Base-by-base conservation (phyloP, 768 basidiomycete genomes). In the Rhodocollybia butyracea region DNA sequence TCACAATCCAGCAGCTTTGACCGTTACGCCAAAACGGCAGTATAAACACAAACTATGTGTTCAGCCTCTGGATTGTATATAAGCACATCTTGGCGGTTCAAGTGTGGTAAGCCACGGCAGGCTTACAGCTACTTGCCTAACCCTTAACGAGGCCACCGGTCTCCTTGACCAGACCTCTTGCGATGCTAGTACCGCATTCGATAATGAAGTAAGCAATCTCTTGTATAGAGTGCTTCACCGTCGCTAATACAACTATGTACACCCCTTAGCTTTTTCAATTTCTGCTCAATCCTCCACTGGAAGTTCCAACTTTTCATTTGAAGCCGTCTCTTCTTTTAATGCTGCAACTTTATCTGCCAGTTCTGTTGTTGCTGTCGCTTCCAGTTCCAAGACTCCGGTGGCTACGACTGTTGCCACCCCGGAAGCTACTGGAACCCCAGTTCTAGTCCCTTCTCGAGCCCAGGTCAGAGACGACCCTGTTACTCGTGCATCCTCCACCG, bases 381-480 rank as follows among this genome's bases (percentile, higher is more conserved):
- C 50, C 5, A 41, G 46, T 13, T 38, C 47, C n/a, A n/a, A n/a
- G 10, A 26, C 50, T 1, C 13, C 30, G n/a, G n/a, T n/a, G n/a
- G n/a, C n/a, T n/a, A 21, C 58, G 17, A 34, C 46, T 10, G 39
- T 36, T 24, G 39, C 60, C 13, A 40, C 43, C 26, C 27, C 34
- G 5, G 34, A 48, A 13, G 24, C 58, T 13, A 46, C 51, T 19
- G 40, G 48, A n/a, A 40, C 55, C 21, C 34, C 56, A 3, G 53
- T 57, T 21, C 58, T 64, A 39, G 46, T 61, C 48, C 58, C 61
- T 34, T 30, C 59, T 38, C 46, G 62, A 54, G 39, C 63, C 4
- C 59, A 64, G 21, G 17, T 54, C 10, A 61, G 61, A 31, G 62
- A 63, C 31, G 32, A 62, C 54, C 61, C 64, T 21, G 64, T 62